Percentiles rank a stretch among this genome's conserved stretches.
Evolutionary conservation across 2,329 filamentous ascomycete genomes (phyloP).

Genomic region (Septoria linicola): DNA sequence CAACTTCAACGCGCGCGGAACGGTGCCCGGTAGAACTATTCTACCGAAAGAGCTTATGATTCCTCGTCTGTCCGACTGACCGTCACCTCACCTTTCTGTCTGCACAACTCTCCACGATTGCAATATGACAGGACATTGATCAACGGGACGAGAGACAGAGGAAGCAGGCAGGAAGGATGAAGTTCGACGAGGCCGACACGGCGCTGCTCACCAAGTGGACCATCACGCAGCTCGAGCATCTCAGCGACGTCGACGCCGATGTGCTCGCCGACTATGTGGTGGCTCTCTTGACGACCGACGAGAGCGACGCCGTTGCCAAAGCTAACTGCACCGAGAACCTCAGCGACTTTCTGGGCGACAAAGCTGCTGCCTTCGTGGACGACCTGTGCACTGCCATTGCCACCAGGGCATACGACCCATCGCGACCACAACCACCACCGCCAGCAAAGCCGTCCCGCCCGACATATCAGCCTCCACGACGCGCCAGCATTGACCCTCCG

Average conservation of each 20-base stretch:
- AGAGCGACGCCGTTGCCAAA: conserved; percentile 62
- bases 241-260: conserved; percentile 76
- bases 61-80: too few relatives aligned
- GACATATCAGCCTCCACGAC: too few relatives aligned
- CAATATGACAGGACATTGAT: too few relatives aligned
- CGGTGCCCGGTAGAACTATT: too few relatives aligned
- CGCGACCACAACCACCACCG: conserved; percentile 20
- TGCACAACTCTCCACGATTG: too few relatives aligned
- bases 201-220: conserved; percentile 72
- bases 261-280: conserved; percentile 84
- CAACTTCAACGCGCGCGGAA: too few relatives aligned
- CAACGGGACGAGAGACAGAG: too few relatives aligned
- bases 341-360: conserved; percentile 71
- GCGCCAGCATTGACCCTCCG: conserved; percentile 30
- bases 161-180: too few relatives aligned
- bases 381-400: conserved; percentile 68
- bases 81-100: too few relatives aligned
- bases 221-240: conserved; percentile 70
- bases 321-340: conserved; percentile 70
- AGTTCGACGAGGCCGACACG: conserved; percentile 55
- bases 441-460: conserved; percentile 15
- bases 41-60: too few relatives aligned
- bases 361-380: conserved; percentile 63
- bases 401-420: conserved; percentile 50
- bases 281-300: conserved; percentile 70